Base-by-base conservation (phyloP, 1,284 basidiomycete genomes). In the Psilocybe mexicana region DNA sequence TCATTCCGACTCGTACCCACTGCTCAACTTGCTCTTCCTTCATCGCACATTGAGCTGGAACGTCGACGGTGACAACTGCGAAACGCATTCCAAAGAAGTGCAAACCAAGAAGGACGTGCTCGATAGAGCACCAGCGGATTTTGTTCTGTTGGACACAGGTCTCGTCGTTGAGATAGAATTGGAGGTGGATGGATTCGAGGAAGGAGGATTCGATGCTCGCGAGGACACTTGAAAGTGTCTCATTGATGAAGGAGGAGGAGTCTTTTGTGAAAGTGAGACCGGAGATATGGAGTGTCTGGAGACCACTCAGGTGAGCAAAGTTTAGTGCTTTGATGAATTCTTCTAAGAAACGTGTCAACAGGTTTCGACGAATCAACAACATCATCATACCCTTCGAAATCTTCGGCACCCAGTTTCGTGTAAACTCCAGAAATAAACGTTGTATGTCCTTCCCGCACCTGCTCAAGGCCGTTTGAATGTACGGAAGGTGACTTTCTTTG, bases 131-230 rank as follows among this genome's bases (percentile, higher is more conserved):
- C 63, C 66, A 69, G 47, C 65, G 54, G 33, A 54, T 47, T 11
- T 54, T 25, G 10, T 3, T 43, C 14, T 43, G 8, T 3, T 11
- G 6, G 3, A 18, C 28, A 28, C 48, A 48, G 18, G 38, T 57
- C 4, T 50, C 53, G n/a, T 10, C 5, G 0, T 30, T 49, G 25
- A 63, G 38, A 28, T 26, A 42, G 49, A 64, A 58, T 1, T 49
- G 44, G 35, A 69, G 43, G 4, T 64, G 52, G 36, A 69, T 38
- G 23, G 59, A 43, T 24, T 62, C 58, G 35, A 69, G 60, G 54
- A 64, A 69, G 2, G 66, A 62, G 1, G 67, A 65, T 36, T 69
- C 67, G 47, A 69, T 57, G 11, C 60, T 54, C 6, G 56, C 47
- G 7, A 69, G 62, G 28, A 67, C 53, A 4, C 7, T n/a, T 3